Percentiles rank a stretch among this genome's conserved stretches.
phyloP scores from a whole-genome alignment of 192 early-diverging fungal genomes.

The Coemansia sp. region DNA sequence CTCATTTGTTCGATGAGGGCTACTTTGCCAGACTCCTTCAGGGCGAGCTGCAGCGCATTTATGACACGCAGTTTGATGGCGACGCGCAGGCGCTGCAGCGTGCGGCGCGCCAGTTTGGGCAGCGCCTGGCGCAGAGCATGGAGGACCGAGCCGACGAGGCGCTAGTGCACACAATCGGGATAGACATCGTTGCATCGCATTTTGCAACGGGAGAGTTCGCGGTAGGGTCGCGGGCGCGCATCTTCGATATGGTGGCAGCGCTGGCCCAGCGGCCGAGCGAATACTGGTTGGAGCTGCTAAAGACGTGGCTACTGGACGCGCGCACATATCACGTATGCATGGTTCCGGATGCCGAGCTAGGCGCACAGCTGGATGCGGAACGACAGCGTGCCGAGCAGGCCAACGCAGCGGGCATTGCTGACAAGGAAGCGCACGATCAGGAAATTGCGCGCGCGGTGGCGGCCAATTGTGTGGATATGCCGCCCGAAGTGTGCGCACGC shows the following conservation, averaged over 20 bases:
- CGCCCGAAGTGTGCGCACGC: slow-evolving; percentile 50
- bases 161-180: slow-evolving; percentile 17
- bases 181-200: slow-evolving; percentile 42
- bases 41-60: slow-evolving; percentile 57
- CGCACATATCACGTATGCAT: slow-evolving; percentile 23
- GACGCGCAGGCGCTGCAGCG: slow-evolving; percentile 24
- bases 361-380: slow-evolving; percentile 20
- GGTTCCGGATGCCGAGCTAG: slow-evolving; percentile 25
- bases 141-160: slow-evolving; percentile 29
- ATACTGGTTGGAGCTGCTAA: slow-evolving; percentile 43
- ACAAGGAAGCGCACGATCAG: slow-evolving; percentile 37
- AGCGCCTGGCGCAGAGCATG: slow-evolving; percentile 22
- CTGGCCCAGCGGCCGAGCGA: slow-evolving; percentile 17
- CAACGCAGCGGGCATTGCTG: slow-evolving; percentile 20
- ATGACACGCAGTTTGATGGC: slow-evolving; percentile 37
- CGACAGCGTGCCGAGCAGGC: slow-evolving; percentile 22
- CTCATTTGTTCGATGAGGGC: slow-evolving; percentile 61
- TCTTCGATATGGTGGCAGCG: slow-evolving; percentile 32
- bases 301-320: slow-evolving; percentile 39
- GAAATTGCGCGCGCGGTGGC: slow-evolving; percentile 50
- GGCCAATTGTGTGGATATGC: slow-evolving; percentile 38
- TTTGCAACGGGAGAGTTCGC: slow-evolving; percentile 24
- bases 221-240: slow-evolving; percentile 22
- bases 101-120: slow-evolving; percentile 18
- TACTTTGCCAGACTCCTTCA: slow-evolving; percentile 58